phyloP scores from a whole-genome alignment of 2,329 filamentous ascomycete species.

The Gyromitra esculenta region DNA sequence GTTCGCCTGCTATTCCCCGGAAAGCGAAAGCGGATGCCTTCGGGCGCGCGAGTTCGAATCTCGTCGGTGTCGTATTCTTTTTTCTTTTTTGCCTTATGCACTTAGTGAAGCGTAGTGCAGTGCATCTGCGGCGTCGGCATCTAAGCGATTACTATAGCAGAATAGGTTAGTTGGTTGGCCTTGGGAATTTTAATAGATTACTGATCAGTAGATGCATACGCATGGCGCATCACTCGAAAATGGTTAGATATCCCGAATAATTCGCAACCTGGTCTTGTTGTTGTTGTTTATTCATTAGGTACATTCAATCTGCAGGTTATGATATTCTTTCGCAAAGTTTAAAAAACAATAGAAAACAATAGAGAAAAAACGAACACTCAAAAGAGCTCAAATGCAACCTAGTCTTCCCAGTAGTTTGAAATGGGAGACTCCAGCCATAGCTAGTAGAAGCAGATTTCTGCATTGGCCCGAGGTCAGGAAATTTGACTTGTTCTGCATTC shows the following conservation, averaged over 20 bases:
- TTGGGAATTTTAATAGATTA: background rate
- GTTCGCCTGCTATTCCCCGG: conserved; percentile 37
- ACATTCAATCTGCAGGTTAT: too few relatives aligned
- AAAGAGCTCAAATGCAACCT: background rate
- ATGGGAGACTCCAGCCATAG: too few relatives aligned
- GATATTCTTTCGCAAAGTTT: too few relatives aligned
- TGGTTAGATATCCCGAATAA: background rate
- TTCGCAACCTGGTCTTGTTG: background rate
- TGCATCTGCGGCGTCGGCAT: background rate
- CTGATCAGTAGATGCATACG: background rate
- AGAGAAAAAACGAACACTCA: too few relatives aligned
- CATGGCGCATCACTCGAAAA: conserved; percentile 23
- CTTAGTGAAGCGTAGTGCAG: background rate
- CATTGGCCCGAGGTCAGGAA: too few relatives aligned
- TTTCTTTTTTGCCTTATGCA: background rate
- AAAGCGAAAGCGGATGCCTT: conserved; percentile 39
- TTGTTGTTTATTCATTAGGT: too few relatives aligned
- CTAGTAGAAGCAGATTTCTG: too few relatives aligned
- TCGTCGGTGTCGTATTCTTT: conserved; percentile 31
- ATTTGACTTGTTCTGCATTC: too few relatives aligned
- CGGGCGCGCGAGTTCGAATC: conserved; percentile 44
- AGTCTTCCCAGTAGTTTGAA: background rate
- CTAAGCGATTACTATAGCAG: too few relatives aligned
- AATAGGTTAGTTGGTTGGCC: background rate
- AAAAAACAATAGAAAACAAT: too few relatives aligned